phyloP scores from a whole-genome alignment of 768 basidiomycete species.

The Daedaleopsis nitida region DNA sequence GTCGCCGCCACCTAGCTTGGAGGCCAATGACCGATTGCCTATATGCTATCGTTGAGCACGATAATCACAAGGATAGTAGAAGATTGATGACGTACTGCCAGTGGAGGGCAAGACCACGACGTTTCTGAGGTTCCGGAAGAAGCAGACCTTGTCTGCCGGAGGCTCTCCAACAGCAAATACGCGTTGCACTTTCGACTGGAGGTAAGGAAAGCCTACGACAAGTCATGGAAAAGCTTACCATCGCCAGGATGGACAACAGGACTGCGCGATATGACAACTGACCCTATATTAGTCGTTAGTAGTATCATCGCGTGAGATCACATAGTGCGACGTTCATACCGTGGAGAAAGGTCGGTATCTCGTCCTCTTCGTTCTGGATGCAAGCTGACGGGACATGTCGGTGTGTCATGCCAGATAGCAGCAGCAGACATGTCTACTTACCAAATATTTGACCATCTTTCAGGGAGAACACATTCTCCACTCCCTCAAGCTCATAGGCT shows the following conservation, averaged over 20 bases:
- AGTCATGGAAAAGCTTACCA: constrained; percentile 38
- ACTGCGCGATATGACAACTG: constrained; percentile 57
- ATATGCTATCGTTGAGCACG: not conserved
- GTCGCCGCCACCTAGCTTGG: constrained; percentile 74
- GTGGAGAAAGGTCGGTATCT: constrained; percentile 54
- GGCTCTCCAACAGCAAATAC: constrained; percentile 74
- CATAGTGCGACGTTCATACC: constrained; percentile 42
- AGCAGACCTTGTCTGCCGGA: constrained; percentile 52
- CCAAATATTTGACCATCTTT: constrained; percentile 67
- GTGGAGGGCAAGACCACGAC: constrained; percentile 70
- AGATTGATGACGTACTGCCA: constrained; percentile 37
- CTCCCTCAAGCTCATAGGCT: constrained; percentile 53
- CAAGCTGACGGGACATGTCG: constrained; percentile 47
- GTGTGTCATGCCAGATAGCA: not conserved
- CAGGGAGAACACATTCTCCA: constrained; percentile 55
- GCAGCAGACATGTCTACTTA: constrained; percentile 31
- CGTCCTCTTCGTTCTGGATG: constrained; percentile 51
- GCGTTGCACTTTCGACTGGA: constrained; percentile 55
- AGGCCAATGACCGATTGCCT: constrained; percentile 68
- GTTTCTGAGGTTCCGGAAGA: constrained; percentile 65
- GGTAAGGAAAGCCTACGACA: not conserved
- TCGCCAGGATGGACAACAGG: constrained; percentile 80
- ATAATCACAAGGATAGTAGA: too few species aligned
- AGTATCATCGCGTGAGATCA: not conserved
- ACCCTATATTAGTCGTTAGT: constrained; percentile 8